Base-by-base conservation (phyloP, 371 early-diverging fungal species). In the Nosema muscidifuracis region DNA sequence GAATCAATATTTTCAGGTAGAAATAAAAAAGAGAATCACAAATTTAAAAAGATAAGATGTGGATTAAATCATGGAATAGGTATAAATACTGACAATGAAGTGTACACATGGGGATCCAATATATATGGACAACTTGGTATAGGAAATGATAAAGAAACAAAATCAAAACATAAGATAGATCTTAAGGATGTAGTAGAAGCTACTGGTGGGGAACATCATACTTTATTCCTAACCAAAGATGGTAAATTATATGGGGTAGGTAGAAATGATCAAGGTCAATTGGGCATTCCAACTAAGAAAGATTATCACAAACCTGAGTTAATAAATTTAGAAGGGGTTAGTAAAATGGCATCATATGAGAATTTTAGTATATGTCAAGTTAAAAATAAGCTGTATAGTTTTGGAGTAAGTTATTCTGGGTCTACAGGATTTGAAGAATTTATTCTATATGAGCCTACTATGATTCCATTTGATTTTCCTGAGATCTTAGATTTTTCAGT, bases 41-140 rank as follows among this genome's bases (percentile, higher is more conserved):
- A 85, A 30, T 88, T 91, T 72, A 82, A 75, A 26, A 74, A 78
- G 24, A 88, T 90, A 24, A 90, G 87, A 30, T 86, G 89, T 24
- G 95, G 94, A 6, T 85, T 88, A 3, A 90, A 91, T 79, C 90
- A 92, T 80, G 89, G 90, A 0, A 89, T 93, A 65, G 89, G 90
- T 7, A 82, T 90, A 15, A 86, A 85, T 60, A 82, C 85, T 26
- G 68, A 74, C 7, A 83, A 85, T 26, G 80, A 86, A 28, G 84
- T 90, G 1, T 91, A 86, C 77, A 85, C 87, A 6, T 93, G 92
- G 89, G 99, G 99, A 31, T 85, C 92, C 53, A 98, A 98, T 82
- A 91, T 92, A 74, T 91, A 87, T 77, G 89, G 89, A 60, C 97
- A 98, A 81, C 78, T 93, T 86, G 85, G 94, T 85, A 53, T 78